Conservation (phyloP, 192 early-diverging fungal genomes). For the Chytriomyces confervae region DNA sequence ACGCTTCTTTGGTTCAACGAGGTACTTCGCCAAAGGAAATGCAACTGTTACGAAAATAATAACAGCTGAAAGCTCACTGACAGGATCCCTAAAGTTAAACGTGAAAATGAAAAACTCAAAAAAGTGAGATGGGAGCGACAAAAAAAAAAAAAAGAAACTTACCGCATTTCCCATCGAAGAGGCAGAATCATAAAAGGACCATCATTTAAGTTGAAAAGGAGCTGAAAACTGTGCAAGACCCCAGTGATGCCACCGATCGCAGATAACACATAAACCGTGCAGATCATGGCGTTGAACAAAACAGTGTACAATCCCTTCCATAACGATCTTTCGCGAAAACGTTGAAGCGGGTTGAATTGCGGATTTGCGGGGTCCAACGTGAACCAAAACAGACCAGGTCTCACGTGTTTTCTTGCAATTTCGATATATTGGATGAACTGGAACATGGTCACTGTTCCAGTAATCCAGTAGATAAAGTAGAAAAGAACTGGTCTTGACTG, state of each 20-base stretch:
- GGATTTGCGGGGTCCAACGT: neutral
- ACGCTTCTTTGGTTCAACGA: neutral
- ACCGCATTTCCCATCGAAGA: neutral
- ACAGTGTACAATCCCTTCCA: neutral
- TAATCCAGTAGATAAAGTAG: neutral
- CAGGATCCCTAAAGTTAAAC: neutral
- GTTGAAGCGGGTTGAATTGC: slow-evolving; percentile 1
- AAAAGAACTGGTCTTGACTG: neutral
- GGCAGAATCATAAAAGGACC: neutral
- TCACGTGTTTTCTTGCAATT: neutral
- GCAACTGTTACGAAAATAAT: neutral
- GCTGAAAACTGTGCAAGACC: neutral
- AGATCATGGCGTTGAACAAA: neutral
- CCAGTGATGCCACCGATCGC: neutral
- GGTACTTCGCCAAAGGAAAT: neutral
- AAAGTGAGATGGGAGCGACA: neutral
- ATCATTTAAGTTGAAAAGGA: neutral
- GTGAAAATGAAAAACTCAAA: neutral
- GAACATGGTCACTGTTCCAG: slow-evolving; percentile 2
- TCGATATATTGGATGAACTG: neutral
- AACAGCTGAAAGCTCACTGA: neutral
- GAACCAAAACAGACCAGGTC: neutral
- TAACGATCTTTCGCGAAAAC: neutral
- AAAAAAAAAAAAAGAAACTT: neutral
- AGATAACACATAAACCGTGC: neutral